Percentiles rank a stretch among this genome's conserved stretches.
Conservation (phyloP, 2,329 filamentous ascomycete genomes). For the Blumeria graminis region DNA sequence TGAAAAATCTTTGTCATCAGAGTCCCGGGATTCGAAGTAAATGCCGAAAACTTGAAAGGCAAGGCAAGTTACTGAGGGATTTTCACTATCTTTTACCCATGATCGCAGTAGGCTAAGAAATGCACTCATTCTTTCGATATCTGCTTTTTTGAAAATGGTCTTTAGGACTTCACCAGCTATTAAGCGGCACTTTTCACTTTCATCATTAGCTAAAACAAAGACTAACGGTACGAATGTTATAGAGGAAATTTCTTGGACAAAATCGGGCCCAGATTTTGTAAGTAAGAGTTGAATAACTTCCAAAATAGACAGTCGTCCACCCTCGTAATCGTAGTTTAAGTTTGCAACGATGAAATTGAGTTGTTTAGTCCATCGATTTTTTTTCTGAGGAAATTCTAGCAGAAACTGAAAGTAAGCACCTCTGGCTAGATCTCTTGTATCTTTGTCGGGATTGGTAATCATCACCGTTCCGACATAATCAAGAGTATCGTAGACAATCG, state of each 20-base stretch:
- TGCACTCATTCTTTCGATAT: slow-evolving; percentile 43
- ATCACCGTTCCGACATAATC: slow-evolving; percentile 79
- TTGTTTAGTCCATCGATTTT: slow-evolving; percentile 71
- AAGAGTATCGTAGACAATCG: slow-evolving; percentile 71
- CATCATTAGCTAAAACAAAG: slow-evolving; percentile 69
- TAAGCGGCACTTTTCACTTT: slow-evolving; percentile 61
- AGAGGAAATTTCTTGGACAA: slow-evolving; percentile 58
- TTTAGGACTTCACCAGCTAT: slow-evolving; percentile 61
- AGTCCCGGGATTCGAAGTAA: slow-evolving; percentile 48
- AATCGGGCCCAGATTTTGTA: slow-evolving; percentile 57
- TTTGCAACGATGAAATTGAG: slow-evolving; percentile 76
- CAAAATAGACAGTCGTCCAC: slow-evolving; percentile 78
- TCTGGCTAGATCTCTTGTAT: slow-evolving; percentile 66
- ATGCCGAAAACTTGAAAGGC: slow-evolving; percentile 62
- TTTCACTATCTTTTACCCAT: slow-evolving; percentile 57
- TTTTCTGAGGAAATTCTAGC: slow-evolving; percentile 80
- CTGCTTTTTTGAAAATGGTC: slow-evolving; percentile 55
- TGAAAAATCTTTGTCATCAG: slow-evolving; percentile 30
- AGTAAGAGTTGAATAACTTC: slow-evolving; percentile 75
- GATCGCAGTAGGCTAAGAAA: slow-evolving; percentile 47
- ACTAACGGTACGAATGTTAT: slow-evolving; percentile 72
- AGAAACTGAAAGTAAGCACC: slow-evolving; percentile 88
- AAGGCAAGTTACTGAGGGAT: slow-evolving; percentile 43
- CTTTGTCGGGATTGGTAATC: slow-evolving; percentile 83
- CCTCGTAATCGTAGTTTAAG: slow-evolving; percentile 68